These are phyloP conservation scores for Candida anutae DNA, from an alignment of 1,139 yeast species.

Conservation along the genomic window DNA sequence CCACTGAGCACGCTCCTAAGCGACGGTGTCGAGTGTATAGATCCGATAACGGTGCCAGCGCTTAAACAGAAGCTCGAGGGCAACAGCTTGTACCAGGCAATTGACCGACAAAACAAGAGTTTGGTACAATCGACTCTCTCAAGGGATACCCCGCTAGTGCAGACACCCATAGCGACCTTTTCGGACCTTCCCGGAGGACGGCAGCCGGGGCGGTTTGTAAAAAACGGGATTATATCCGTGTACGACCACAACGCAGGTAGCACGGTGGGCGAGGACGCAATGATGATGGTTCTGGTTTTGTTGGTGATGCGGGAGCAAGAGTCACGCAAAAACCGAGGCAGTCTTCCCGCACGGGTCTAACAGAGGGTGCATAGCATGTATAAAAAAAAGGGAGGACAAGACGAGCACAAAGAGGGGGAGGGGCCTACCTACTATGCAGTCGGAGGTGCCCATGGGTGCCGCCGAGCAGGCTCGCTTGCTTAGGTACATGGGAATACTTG, in stretches of 20 bases:
- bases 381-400: too few species aligned
- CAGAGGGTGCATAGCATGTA: too few species aligned
- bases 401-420: too few species aligned
- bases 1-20: conserved; percentile 15
- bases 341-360: too few species aligned
- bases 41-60: too few species aligned
- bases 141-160: too few species aligned
- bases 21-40: conserved; percentile 19
- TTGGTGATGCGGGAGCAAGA: conserved; percentile 34
- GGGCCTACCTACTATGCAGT: too few species aligned
- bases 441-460: too few species aligned
- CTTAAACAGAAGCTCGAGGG: conserved; percentile 1
- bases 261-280: conserved; percentile 14
- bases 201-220: conserved; percentile 13
- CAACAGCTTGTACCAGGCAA: conserved; percentile 5
- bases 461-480: too few species aligned
- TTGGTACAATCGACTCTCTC: too few species aligned
- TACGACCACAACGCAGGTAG: conserved; percentile 13
- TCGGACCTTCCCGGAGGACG: conserved; percentile 23
- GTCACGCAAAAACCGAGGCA: conserved; percentile 29
- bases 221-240: conserved; percentile 24
- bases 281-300: conserved; percentile 22
- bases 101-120: conserved; percentile 8
- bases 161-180: conserved; percentile 25
- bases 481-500: too few species aligned